These are phyloP conservation scores for Magnusiomyces sp. DNA, from an alignment of 1,139 yeast genomes.

Conservation along the genomic window DNA sequence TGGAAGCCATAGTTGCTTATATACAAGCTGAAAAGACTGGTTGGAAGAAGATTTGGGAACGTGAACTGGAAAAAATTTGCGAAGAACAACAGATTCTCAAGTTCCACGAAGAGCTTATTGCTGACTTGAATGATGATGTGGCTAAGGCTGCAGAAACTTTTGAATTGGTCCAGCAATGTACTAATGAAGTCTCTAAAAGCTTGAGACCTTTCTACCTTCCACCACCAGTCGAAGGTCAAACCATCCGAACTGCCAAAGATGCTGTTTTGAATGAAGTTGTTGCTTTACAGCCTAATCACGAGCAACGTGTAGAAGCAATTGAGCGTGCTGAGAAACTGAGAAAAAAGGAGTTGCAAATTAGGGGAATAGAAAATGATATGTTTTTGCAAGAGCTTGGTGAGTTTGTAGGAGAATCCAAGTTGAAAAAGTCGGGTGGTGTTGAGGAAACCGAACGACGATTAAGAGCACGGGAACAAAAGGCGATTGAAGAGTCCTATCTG, in stretches of 20 bases:
- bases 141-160: slow-evolving; percentile 75
- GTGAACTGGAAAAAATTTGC: slow-evolving; percentile 80
- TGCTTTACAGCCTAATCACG: slow-evolving; percentile 76
- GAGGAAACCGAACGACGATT: slow-evolving; percentile 74
- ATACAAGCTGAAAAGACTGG: slow-evolving; percentile 65
- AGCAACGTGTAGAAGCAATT: slow-evolving; percentile 76
- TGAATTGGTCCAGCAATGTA: slow-evolving; percentile 70
- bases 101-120: slow-evolving; percentile 77
- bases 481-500: slow-evolving; percentile 27
- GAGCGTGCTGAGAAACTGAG: slow-evolving; percentile 78
- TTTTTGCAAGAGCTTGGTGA: slow-evolving; percentile 74
- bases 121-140: slow-evolving; percentile 73
- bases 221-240: slow-evolving; percentile 25
- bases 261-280: slow-evolving; percentile 75
- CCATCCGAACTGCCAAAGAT: slow-evolving; percentile 49
- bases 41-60: slow-evolving; percentile 92
- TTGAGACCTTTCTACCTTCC: slow-evolving; percentile 15
- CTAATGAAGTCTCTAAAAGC: slow-evolving; percentile 58
- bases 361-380: slow-evolving; percentile 41
- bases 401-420: slow-evolving; percentile 67
- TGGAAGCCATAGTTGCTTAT: slow-evolving; percentile 50
- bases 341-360: slow-evolving; percentile 57
- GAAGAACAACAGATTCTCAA: slow-evolving; percentile 91
- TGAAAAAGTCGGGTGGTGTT: slow-evolving; percentile 80
- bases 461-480: slow-evolving; percentile 47